Conservation (phyloP, 2,329 filamentous ascomycete genomes). For the Pseudogymnoascus sp. region DNA sequence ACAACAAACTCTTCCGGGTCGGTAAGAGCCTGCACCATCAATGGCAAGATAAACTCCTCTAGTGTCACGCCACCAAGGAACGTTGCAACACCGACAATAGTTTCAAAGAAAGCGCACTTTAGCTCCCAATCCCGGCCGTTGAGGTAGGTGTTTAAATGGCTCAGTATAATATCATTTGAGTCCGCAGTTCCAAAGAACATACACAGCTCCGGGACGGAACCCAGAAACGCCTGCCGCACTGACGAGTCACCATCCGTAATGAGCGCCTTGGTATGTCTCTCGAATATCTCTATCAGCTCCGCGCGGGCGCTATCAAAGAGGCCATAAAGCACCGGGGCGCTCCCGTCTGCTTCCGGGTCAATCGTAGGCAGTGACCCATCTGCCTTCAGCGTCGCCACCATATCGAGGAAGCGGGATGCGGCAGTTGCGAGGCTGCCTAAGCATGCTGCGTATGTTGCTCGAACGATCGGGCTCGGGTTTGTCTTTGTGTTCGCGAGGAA, state of each 20-base stretch:
- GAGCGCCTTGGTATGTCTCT: constrained; percentile 79
- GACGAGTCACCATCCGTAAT: constrained; percentile 79
- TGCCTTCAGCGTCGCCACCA: constrained; percentile 78
- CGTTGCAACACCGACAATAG: constrained; percentile 83
- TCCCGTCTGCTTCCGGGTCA: constrained; percentile 68
- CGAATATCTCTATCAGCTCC: constrained; percentile 77
- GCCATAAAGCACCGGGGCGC: constrained; percentile 64
- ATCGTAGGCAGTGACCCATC: constrained; percentile 72
- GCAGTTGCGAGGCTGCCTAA: constrained; percentile 81
- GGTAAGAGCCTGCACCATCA: constrained; percentile 91
- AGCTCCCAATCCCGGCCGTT: constrained; percentile 96
- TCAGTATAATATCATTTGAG: constrained; percentile 91
- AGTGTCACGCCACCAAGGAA: constrained; percentile 84
- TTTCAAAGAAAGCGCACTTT: constrained; percentile 94
- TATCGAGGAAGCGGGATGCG: constrained; percentile 76
- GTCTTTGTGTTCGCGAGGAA: constrained; percentile 46
- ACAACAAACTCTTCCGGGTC: constrained; percentile 93
- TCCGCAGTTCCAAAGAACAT: constrained; percentile 90
- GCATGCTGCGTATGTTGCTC: constrained; percentile 88
- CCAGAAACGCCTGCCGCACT: constrained; percentile 83
- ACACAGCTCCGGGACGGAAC: constrained; percentile 84
- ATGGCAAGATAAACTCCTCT: constrained; percentile 88
- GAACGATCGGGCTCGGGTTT: constrained; percentile 60
- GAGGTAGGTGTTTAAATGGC: constrained; percentile 92
- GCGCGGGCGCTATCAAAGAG: constrained; percentile 81